Evolutionary conservation across 768 basidiomycete species (phyloP).

Genomic region (Strobilomyces confusus): DNA sequence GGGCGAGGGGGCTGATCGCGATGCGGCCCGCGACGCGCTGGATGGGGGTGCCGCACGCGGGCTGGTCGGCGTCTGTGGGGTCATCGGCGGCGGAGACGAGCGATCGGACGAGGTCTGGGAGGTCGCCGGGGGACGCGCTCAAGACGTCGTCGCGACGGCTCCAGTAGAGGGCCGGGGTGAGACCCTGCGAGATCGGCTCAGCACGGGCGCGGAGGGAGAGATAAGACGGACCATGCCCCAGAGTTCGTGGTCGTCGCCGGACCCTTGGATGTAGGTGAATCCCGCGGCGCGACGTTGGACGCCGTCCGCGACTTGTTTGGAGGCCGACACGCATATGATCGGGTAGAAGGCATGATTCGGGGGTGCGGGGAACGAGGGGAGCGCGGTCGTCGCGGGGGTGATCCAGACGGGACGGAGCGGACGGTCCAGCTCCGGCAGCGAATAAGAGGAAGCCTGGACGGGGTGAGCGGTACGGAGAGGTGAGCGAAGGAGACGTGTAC

Average conservation of each 20-base stretch:
- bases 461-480: not conserved
- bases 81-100: slow-evolving; percentile 8
- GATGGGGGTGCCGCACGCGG: slow-evolving; percentile 13
- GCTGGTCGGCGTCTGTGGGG: not conserved
- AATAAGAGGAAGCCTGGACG: slow-evolving; percentile 65
- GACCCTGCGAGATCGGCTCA: slow-evolving; percentile 44
- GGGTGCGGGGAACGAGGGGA: slow-evolving; percentile 38
- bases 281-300: slow-evolving; percentile 60
- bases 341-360: slow-evolving; percentile 48
- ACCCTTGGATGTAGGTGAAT: slow-evolving; percentile 88
- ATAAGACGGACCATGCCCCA: slow-evolving; percentile 65
- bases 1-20: slow-evolving; percentile 35
- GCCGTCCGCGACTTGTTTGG: slow-evolving; percentile 60
- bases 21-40: slow-evolving; percentile 38
- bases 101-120: slow-evolving; percentile 35
- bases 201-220: not conserved
- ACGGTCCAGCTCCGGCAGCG: slow-evolving; percentile 49
- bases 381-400: slow-evolving; percentile 60
- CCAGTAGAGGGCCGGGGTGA: slow-evolving; percentile 78
- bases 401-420: slow-evolving; percentile 89
- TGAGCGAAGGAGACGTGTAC: slow-evolving; percentile 37
- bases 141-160: slow-evolving; percentile 47
- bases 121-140: slow-evolving; percentile 39
- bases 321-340: slow-evolving; percentile 83
- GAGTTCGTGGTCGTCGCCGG: slow-evolving; percentile 91